Base-by-base conservation (phyloP, 2,329 filamentous ascomycete species). In the Metarhizium robertsii region DNA sequence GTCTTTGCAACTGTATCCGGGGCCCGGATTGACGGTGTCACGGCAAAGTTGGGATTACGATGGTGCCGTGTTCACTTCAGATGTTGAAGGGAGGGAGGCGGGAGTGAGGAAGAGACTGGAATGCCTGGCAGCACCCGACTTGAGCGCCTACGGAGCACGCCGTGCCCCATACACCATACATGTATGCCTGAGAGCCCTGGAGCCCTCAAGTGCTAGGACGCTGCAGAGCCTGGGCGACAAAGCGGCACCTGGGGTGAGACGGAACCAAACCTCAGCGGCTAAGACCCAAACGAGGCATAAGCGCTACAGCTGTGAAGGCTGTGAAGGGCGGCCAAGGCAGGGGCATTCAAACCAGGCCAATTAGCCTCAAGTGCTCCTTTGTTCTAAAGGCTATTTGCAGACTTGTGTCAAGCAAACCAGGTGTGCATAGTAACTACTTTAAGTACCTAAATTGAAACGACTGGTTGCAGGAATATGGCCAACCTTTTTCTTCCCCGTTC, bases 221-320 rank as follows among this genome's bases (percentile, higher is more conserved):
- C 25, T 25, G 25, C 32, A 34, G 32, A 34, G 10, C 32, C 32
- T 34, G 32, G 32, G 6, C 18, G 46, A 49, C 56, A 40, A 34
- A 53, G 51, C 30, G 53, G 32, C 7, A 8, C 32, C 10, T 25
- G 25, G 25, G 51, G 51, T 56, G 51, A 53, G 47, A 55, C 47
- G 56, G 32, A 46, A 46, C 56, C 46, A 53, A 20, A 30, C 3
- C 45, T 40, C 56, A 40, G 56, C 53, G 53, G 47, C 53, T 53
- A 54, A 38, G 55, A 38, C 55, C 55, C 38, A 30, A 48, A 53
- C 16, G 14, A 54, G 47, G 48, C 38, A n/a, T 46, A 46, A 46
- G 43, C 43, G 43, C 32, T 25, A 25, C 25, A 25, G 25, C 25
- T 8, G 32, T 34, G 32, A 34, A 34, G 32, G 32, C 32, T 34